These are phyloP conservation scores for Talaromyces islandicus DNA, from an alignment of 2,329 filamentous ascomycete species.

Conservation along the genomic window DNA sequence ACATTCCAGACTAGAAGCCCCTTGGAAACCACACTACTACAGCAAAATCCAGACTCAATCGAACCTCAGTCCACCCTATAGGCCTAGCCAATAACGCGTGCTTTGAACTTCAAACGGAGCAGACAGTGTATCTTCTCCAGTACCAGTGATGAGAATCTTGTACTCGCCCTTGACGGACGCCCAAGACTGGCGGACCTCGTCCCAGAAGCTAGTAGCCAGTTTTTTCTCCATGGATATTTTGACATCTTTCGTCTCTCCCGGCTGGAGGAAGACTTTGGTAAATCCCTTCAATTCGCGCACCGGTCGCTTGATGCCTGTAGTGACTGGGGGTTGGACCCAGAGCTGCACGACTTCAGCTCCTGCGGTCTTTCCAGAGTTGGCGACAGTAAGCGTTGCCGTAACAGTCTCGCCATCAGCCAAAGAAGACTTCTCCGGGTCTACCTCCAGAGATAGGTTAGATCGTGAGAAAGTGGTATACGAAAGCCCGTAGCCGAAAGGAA, in stretches of 20 bases:
- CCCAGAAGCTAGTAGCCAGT: slow-evolving; percentile 64
- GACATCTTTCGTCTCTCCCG: slow-evolving; percentile 54
- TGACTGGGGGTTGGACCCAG: slow-evolving; percentile 43
- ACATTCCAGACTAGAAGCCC: slow-evolving; percentile 1
- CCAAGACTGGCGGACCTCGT: slow-evolving; percentile 62
- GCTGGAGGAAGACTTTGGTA: slow-evolving; percentile 56
- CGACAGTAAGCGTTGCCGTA: slow-evolving; percentile 41
- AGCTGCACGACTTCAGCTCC: slow-evolving; percentile 53
- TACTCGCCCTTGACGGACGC: slow-evolving; percentile 61
- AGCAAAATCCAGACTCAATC: not conserved
- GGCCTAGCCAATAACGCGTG: slow-evolving; percentile 62
- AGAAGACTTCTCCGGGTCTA: slow-evolving; percentile 19
- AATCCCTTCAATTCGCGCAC: slow-evolving; percentile 62
- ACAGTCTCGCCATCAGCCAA: slow-evolving; percentile 44
- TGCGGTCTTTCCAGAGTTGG: slow-evolving; percentile 49
- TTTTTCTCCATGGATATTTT: slow-evolving; percentile 55
- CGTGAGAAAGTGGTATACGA: slow-evolving; percentile 67
- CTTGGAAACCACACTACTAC: not conserved
- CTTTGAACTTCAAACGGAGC: slow-evolving; percentile 53
- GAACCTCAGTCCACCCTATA: slow-evolving; percentile 36
- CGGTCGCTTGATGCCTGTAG: slow-evolving; percentile 50
- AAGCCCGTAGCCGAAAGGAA: slow-evolving; percentile 74
- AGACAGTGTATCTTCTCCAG: slow-evolving; percentile 45
- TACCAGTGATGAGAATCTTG: slow-evolving; percentile 56
- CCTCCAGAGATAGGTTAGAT: slow-evolving; percentile 39